phyloP scores from a whole-genome alignment of 352 stramenopile genomes.

The Pythium volutum region DNA sequence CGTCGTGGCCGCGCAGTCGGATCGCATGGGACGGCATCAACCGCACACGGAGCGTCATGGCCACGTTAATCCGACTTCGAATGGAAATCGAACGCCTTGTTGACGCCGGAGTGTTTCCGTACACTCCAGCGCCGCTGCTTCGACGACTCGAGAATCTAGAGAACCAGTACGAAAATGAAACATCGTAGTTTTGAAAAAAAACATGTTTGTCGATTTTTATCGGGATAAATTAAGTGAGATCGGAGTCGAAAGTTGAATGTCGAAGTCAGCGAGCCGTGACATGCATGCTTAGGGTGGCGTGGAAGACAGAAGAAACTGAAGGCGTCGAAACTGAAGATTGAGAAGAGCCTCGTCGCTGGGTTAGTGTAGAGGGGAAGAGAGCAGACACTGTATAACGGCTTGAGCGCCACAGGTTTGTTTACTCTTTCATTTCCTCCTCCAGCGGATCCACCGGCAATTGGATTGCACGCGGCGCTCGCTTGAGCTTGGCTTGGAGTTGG shows the following conservation, averaged over 20 bases:
- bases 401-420: background rate
- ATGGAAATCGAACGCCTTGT: slow-evolving; percentile 59
- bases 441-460: slow-evolving; percentile 7
- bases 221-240: slow-evolving; percentile 35
- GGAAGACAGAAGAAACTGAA: background rate
- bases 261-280: background rate
- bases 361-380: background rate
- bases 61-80: slow-evolving; percentile 55
- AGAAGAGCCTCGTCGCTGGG: background rate
- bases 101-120: slow-evolving; percentile 46
- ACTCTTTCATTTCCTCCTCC: slow-evolving; percentile 37
- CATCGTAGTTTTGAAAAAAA: background rate
- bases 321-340: background rate
- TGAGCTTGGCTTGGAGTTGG: slow-evolving; percentile 63
- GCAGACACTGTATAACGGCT: no score
- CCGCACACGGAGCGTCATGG: slow-evolving; percentile 39
- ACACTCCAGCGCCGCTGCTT: slow-evolving; percentile 39
- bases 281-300: slow-evolving; percentile 1
- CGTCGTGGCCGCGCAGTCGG: slow-evolving; percentile 31
- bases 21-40: slow-evolving; percentile 20
- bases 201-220: slow-evolving; percentile 20
- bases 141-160: slow-evolving; percentile 52
- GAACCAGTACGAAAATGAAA: slow-evolving; percentile 41
- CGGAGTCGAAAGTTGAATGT: background rate
- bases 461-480: slow-evolving; percentile 48